These are phyloP conservation scores for Hemisphaericaspora lyxosophila DNA, from an alignment of 1,139 yeast genomes.

Conservation along the genomic window DNA sequence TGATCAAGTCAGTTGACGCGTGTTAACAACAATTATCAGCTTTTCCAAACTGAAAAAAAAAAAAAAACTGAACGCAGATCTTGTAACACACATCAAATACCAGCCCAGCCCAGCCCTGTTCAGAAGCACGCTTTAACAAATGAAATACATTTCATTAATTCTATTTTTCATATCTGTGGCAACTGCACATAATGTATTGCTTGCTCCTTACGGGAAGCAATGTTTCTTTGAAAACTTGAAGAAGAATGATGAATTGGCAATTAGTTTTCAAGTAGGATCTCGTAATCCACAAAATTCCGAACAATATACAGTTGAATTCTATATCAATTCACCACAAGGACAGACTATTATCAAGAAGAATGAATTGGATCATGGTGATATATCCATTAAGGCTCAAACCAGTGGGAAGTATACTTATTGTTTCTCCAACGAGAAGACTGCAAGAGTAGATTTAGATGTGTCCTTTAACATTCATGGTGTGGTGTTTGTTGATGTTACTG, in stretches of 20 bases:
- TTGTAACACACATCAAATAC: too few species aligned
- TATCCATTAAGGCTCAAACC: slow-evolving; percentile 59
- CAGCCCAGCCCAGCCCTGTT: too few species aligned
- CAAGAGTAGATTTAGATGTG: slow-evolving; percentile 79
- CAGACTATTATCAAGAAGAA: slow-evolving; percentile 49
- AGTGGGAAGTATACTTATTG: slow-evolving; percentile 85
- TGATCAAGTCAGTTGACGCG: too few species aligned
- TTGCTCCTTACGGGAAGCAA: slow-evolving; percentile 83
- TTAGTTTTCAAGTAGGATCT: slow-evolving; percentile 92
- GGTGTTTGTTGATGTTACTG: slow-evolving; percentile 81
- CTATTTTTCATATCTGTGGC: slow-evolving; percentile 20
- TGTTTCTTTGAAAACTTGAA: slow-evolving; percentile 86
- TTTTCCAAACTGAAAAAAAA: too few species aligned
- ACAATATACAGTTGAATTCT: slow-evolving; percentile 75
- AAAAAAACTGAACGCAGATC: too few species aligned
- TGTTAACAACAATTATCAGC: not conserved
- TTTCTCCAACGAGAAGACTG: slow-evolving; percentile 81
- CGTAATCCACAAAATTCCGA: slow-evolving; percentile 77
- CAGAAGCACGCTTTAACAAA: too few species aligned
- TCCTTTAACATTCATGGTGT: slow-evolving; percentile 95
- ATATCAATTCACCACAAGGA: slow-evolving; percentile 60
- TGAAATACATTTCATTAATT: slow-evolving; percentile 5
- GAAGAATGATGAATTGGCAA: slow-evolving; percentile 81
- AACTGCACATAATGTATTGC: slow-evolving; percentile 74
- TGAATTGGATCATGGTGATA: slow-evolving; percentile 80